Evolutionary conservation across 768 basidiomycete species (phyloP).

Genomic region (Kwoniella europaea): DNA sequence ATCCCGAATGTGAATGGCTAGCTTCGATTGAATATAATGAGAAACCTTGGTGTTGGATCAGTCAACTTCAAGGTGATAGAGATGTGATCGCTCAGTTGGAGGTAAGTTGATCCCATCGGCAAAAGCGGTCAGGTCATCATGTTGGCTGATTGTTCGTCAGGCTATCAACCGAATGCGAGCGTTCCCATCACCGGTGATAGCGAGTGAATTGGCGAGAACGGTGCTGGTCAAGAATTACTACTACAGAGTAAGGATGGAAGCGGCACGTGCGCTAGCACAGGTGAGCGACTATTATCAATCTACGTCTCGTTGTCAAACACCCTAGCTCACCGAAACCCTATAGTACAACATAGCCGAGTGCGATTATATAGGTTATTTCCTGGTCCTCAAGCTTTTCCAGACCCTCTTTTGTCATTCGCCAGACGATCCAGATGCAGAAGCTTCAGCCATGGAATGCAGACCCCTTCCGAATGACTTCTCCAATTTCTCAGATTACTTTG

Average conservation of each 20-base stretch:
- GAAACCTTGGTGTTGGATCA: slow-evolving; percentile 97
- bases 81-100: slow-evolving; percentile 97
- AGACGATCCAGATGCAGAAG: slow-evolving; percentile 62
- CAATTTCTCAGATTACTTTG: slow-evolving; percentile 89
- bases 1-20: slow-evolving; percentile 99
- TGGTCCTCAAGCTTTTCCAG: slow-evolving; percentile 92
- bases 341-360: slow-evolving; percentile 83
- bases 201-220: slow-evolving; percentile 85
- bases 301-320: too few relatives aligned
- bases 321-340: slow-evolving; percentile 1
- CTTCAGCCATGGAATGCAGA: slow-evolving; percentile 72
- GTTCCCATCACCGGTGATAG: slow-evolving; percentile 52
- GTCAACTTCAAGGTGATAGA: slow-evolving; percentile 89
- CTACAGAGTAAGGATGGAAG: slow-evolving; percentile 93
- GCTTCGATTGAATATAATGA: slow-evolving; percentile 75
- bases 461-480: slow-evolving; percentile 94
- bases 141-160: slow-evolving; percentile 61
- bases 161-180: slow-evolving; percentile 81
- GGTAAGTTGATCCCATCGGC: slow-evolving; percentile 63
- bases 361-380: slow-evolving; percentile 89
- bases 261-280: slow-evolving; percentile 78
- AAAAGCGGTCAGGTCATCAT: neutral
- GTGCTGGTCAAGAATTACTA: slow-evolving; percentile 94
- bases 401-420: slow-evolving; percentile 67
- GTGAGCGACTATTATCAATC: slow-evolving; percentile 60